These are phyloP conservation scores for Dactylella cylindrospora DNA, from an alignment of 2,329 filamentous ascomycete genomes.

Conservation along the genomic window DNA sequence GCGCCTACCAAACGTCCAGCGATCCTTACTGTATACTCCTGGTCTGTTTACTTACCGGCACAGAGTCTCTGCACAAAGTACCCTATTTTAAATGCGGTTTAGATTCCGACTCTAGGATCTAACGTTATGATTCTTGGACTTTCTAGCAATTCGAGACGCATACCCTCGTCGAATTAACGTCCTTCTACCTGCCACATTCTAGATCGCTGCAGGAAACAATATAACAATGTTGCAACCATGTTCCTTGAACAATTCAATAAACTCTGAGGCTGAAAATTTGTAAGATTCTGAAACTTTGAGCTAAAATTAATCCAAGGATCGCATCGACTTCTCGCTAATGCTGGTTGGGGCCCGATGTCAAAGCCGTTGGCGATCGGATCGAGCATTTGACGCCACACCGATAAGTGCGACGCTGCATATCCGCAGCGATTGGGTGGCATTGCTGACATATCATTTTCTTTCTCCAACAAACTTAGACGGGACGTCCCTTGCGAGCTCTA, in stretches of 20 bases:
- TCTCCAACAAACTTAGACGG: not conserved
- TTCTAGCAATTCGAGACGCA: not conserved
- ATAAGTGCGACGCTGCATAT: too few relatives aligned
- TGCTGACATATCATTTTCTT: constrained; percentile 14
- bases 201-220: not conserved
- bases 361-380: too few relatives aligned
- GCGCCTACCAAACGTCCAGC: too few relatives aligned
- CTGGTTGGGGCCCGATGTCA: constrained; percentile 1
- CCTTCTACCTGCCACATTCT: constrained; percentile 9
- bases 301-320: constrained; percentile 31
- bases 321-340: constrained; percentile 37
- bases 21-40: too few relatives aligned
- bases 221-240: constrained; percentile 11
- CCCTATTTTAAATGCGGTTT: too few relatives aligned
- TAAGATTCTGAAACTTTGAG: constrained; percentile 18
- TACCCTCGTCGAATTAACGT: constrained; percentile 5
- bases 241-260: constrained; percentile 1
- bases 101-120: too few relatives aligned
- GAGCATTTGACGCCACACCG: not conserved
- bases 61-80: too few relatives aligned
- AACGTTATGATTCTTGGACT: constrained; percentile 34
- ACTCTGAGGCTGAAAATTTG: constrained; percentile 39
- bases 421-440: constrained; percentile 7
- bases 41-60: too few relatives aligned
- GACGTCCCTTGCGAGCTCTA: not conserved